Evolutionary conservation across 2,329 filamentous ascomycete genomes (phyloP).

Genomic region (Apiospora arundinis): DNA sequence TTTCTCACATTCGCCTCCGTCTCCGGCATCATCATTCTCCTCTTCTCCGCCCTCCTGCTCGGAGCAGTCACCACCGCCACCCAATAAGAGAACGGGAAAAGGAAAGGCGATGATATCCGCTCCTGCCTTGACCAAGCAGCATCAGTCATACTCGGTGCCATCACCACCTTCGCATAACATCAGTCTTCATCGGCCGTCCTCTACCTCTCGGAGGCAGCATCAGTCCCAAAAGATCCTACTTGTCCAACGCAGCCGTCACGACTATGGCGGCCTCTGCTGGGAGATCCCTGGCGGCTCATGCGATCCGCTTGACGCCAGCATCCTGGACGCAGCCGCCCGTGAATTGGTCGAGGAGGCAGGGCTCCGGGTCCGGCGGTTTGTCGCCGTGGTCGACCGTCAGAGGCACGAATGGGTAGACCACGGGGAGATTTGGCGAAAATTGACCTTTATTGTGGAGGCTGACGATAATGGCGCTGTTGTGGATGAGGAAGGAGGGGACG

Average conservation of each 20-base stretch:
- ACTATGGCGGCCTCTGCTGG: slow-evolving; percentile 54
- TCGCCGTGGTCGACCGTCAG: slow-evolving; percentile 45
- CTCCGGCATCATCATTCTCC: background rate
- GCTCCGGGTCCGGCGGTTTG: slow-evolving; percentile 30
- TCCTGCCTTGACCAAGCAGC: background rate
- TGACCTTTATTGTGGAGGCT: slow-evolving; percentile 29
- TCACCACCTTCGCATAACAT: background rate
- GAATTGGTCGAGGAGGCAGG: slow-evolving; percentile 50
- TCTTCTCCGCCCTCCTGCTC: background rate
- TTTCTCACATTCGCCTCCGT: background rate
- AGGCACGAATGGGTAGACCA: slow-evolving; percentile 41
- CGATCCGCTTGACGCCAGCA: slow-evolving; percentile 47
- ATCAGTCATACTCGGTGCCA: background rate
- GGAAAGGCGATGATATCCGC: too few species aligned
- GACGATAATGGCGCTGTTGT: background rate
- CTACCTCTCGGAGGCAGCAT: background rate
- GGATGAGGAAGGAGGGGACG: background rate
- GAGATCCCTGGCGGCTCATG: slow-evolving; percentile 57
- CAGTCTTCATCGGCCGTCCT: background rate
- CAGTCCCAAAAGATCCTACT: slow-evolving; percentile 47
- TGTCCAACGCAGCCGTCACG: slow-evolving; percentile 51
- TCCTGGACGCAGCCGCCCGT: slow-evolving; percentile 51
- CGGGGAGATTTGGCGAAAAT: slow-evolving; percentile 25
- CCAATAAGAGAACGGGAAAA: background rate
- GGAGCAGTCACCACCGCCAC: background rate